Conservation (phyloP, 768 basidiomycete genomes). For the Lactarius sp. region DNA sequence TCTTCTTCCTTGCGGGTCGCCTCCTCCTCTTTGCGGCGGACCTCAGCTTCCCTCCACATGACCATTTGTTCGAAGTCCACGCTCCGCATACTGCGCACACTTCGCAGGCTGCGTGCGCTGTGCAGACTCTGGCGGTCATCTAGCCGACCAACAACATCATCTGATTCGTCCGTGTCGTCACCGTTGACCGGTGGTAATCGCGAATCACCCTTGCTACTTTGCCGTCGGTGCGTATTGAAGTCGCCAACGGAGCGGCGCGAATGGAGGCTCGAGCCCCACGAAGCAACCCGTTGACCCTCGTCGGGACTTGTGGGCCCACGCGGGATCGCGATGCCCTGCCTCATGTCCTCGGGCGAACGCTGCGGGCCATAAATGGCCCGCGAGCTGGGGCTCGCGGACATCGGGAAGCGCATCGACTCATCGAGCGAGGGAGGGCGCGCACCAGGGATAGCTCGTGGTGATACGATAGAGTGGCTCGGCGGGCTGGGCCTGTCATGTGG, state of each 20-base stretch:
- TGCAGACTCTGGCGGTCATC: conserved; percentile 20
- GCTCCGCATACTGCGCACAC: conserved; percentile 20
- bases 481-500: conserved; percentile 22
- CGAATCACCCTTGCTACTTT: conserved; percentile 19
- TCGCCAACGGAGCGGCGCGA: conserved; percentile 23
- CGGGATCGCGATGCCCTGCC: conserved; percentile 25
- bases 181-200: conserved; percentile 11
- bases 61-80: conserved; percentile 25
- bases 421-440: conserved; percentile 18
- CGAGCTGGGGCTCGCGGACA: conserved; percentile 23
- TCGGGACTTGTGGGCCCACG: conserved; percentile 17
- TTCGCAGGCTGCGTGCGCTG: conserved; percentile 17
- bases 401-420: conserved; percentile 21
- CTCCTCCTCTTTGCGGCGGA: conserved; percentile 27
- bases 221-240: conserved; percentile 14
- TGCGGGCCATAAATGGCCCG: conserved; percentile 14
- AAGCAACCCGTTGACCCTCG: conserved; percentile 17
- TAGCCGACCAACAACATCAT: conserved; percentile 20
- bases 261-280: conserved; percentile 20
- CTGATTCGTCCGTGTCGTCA: conserved; percentile 18
- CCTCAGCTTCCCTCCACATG: conserved; percentile 22
- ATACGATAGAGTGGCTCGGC: conserved; percentile 3
- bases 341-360: conserved; percentile 25
- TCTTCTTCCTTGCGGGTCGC: conserved; percentile 33
- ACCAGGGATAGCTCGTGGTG: conserved; percentile 19